Conservation (phyloP, 2,329 filamentous ascomycete species). For the Xylaria sp. region DNA sequence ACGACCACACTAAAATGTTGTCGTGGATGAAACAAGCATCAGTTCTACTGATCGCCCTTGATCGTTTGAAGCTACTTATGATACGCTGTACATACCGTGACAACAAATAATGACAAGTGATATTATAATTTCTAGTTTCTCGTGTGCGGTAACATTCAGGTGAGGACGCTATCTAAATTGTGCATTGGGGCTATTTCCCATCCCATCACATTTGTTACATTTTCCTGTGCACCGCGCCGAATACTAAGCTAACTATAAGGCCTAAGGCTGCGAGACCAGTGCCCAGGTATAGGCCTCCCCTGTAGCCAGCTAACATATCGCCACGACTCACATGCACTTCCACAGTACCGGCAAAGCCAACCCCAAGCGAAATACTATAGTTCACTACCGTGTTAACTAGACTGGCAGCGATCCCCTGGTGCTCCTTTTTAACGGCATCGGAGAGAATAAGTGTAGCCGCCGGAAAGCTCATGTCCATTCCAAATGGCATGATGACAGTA, state of each 20-base stretch:
- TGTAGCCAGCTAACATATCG: background rate
- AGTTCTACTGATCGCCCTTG: too few relatives aligned
- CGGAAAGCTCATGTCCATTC: constrained; percentile 68
- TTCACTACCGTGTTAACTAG: constrained; percentile 67
- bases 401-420: constrained; percentile 52
- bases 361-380: constrained; percentile 65
- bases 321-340: constrained; percentile 60
- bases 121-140: too few relatives aligned
- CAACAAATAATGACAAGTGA: too few relatives aligned
- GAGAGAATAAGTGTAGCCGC: constrained; percentile 62
- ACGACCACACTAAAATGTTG: too few relatives aligned
- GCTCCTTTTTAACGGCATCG: constrained; percentile 50
- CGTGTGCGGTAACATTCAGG: too few relatives aligned
- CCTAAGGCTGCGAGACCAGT: background rate
- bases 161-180: too few relatives aligned
- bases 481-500: constrained; percentile 58
- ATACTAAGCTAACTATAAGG: background rate
- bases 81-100: too few relatives aligned
- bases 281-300: background rate
- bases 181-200: too few relatives aligned
- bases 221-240: background rate
- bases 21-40: too few relatives aligned
- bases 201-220: background rate
- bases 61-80: too few relatives aligned
- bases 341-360: constrained; percentile 66